Evolutionary conservation across 805 yeast species (phyloP).

Genomic region (Candida montana): DNA sequence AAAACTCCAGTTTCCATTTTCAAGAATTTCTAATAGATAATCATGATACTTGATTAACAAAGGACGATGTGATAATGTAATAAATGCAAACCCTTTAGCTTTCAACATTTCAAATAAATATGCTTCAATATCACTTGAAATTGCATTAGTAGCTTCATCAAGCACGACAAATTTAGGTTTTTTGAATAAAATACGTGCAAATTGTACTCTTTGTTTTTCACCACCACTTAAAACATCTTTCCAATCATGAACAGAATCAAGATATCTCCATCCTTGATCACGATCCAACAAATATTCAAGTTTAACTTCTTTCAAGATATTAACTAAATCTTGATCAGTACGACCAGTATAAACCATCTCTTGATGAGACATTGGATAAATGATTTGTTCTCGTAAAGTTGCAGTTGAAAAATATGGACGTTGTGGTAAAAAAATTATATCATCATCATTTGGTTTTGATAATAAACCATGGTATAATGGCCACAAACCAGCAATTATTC

Average conservation of each 20-base stretch:
- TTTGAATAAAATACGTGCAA: constrained; percentile 80
- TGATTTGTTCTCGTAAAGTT: constrained; percentile 84
- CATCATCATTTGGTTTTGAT: constrained; percentile 68
- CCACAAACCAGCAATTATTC: constrained; percentile 87
- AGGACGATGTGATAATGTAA: constrained; percentile 82
- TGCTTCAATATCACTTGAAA: constrained; percentile 85
- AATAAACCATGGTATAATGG: constrained; percentile 80
- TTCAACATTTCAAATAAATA: constrained; percentile 72
- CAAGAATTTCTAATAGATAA: constrained; percentile 61
- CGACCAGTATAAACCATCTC: constrained; percentile 72
- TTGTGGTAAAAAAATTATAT: constrained; percentile 78
- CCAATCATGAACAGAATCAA: constrained; percentile 60
- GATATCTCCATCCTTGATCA: constrained; percentile 42
- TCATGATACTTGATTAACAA: constrained; percentile 81
- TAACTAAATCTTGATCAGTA: constrained; percentile 63
- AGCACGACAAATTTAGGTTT: constrained; percentile 76
- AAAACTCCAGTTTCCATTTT: constrained; percentile 51
- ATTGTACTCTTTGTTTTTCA: constrained; percentile 84
- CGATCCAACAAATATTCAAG: constrained; percentile 75
- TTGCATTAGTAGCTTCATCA: constrained; percentile 94
- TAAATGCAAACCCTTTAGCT: constrained; percentile 63
- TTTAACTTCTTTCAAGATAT: constrained; percentile 68
- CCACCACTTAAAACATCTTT: constrained; percentile 94
- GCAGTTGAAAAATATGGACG: constrained; percentile 80
- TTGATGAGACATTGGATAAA: constrained; percentile 74